phyloP scores from a whole-genome alignment of 805 yeast species.

The Ogataea paradorogensis region DNA sequence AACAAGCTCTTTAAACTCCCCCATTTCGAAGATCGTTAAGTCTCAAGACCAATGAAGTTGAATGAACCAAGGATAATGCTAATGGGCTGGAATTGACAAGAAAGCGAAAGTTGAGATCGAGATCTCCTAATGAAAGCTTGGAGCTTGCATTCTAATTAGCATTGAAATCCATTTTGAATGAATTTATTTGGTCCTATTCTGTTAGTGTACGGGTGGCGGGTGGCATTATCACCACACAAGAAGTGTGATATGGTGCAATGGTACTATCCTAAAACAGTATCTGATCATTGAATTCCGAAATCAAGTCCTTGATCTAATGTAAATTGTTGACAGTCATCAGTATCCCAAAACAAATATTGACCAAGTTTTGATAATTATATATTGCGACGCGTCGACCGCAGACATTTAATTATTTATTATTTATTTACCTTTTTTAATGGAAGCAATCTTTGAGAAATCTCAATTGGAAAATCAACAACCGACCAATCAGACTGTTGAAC shows the following conservation, averaged over 20 bases:
- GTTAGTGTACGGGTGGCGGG: slow-evolving; percentile 11
- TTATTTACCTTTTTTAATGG: slow-evolving; percentile 7
- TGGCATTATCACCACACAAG: slow-evolving; percentile 18
- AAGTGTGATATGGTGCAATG: slow-evolving; percentile 21
- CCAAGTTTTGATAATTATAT: not conserved
- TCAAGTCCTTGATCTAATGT: not conserved
- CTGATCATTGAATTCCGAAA: not conserved
- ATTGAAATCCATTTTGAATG: not conserved
- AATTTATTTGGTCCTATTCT: not conserved
- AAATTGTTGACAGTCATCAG: slow-evolving; percentile 7
- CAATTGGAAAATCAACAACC: slow-evolving; percentile 5
- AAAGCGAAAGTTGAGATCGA: not conserved
- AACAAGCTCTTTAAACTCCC: slow-evolving; percentile 4
- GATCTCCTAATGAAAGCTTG: slow-evolving; percentile 9
- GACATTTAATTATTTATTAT: not conserved
- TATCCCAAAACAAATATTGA: slow-evolving; percentile 4
- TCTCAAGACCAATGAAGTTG: not conserved
- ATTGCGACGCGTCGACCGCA: slow-evolving; percentile 12
- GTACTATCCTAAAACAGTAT: not conserved
- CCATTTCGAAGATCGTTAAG: not conserved
- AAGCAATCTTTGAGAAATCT: slow-evolving; percentile 11
- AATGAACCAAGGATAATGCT: not conserved
- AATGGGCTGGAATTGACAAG: slow-evolving; percentile 7
- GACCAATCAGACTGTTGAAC: not conserved
- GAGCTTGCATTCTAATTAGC: slow-evolving; percentile 8